These are phyloP conservation scores for Fusarium nisikadoi DNA, from an alignment of 2,329 filamentous ascomycete genomes.

Conservation along the genomic window DNA sequence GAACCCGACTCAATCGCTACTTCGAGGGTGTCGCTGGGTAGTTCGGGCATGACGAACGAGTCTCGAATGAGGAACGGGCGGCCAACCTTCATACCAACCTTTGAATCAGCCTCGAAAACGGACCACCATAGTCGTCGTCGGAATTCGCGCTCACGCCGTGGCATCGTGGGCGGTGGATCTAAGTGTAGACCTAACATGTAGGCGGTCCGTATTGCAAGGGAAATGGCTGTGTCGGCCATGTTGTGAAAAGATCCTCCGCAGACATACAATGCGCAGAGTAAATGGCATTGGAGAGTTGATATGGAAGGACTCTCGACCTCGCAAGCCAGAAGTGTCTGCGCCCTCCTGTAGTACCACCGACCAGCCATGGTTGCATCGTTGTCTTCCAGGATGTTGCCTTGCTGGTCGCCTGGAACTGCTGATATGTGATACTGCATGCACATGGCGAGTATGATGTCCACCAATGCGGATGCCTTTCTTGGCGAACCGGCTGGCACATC, in stretches of 20 bases:
- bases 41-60: neutral
- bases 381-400: conserved; percentile 1
- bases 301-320: conserved; percentile 15
- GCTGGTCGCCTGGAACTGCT: neutral
- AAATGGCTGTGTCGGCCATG: conserved; percentile 8
- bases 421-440: conserved; percentile 16
- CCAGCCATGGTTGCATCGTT: conserved; percentile 13
- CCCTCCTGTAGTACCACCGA: conserved; percentile 16
- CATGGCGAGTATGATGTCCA: conserved; percentile 19
- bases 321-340: conserved; percentile 6
- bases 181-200: conserved; percentile 14
- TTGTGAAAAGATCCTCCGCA: conserved; percentile 16
- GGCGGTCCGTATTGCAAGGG: conserved; percentile 12
- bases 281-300: conserved; percentile 6
- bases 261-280: neutral
- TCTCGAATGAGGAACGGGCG: conserved; percentile 7
- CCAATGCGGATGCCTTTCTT: neutral
- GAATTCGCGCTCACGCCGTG: neutral
- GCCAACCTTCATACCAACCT: conserved; percentile 13
- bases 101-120: conserved; percentile 4
- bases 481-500: neutral
- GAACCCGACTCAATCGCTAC: conserved; percentile 13
- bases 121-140: conserved; percentile 15
- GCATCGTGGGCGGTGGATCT: neutral
- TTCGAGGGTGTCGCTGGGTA: neutral